Evolutionary conservation across 768 basidiomycete species (phyloP).

Genomic region (Serendipita sp.): DNA sequence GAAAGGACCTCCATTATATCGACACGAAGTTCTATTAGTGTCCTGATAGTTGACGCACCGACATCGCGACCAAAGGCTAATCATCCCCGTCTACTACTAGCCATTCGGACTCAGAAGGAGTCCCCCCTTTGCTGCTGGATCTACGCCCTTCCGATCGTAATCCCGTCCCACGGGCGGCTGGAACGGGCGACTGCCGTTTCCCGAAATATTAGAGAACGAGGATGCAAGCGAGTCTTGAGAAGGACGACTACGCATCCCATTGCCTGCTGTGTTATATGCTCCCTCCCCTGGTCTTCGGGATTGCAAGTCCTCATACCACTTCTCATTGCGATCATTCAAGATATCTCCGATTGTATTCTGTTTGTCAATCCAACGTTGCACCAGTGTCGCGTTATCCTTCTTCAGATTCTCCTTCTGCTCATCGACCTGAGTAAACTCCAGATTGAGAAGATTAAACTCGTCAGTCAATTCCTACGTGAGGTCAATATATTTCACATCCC

Average conservation of each 20-base stretch:
- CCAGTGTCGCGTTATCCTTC: conserved; percentile 84
- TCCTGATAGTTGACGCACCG: not conserved
- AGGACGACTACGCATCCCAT: conserved; percentile 13
- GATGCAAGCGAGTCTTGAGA: conserved; percentile 11
- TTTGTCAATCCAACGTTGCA: conserved; percentile 92
- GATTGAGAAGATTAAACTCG: conserved; percentile 79
- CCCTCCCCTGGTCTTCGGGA: conserved; percentile 29
- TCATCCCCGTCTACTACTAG: conserved; percentile 38
- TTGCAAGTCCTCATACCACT: conserved; percentile 78
- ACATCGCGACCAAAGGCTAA: not conserved
- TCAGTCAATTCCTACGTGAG: conserved; percentile 67
- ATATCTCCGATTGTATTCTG: conserved; percentile 85
- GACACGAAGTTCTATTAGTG: too few species aligned
- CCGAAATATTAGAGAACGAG: conserved; percentile 31
- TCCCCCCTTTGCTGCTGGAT: conserved; percentile 42
- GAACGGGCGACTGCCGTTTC: conserved; percentile 38
- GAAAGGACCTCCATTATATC: too few species aligned
- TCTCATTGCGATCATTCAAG: conserved; percentile 78
- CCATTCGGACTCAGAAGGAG: conserved; percentile 87
- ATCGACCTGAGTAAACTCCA: conserved; percentile 81
- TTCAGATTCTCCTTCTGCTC: conserved; percentile 73
- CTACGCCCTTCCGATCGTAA: conserved; percentile 23
- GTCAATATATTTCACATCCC: not conserved
- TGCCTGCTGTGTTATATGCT: conserved; percentile 15
- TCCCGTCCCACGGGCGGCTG: conserved; percentile 24